phyloP scores from a whole-genome alignment of 2,329 filamentous ascomycete genomes.

The Aspergillus niger region DNA sequence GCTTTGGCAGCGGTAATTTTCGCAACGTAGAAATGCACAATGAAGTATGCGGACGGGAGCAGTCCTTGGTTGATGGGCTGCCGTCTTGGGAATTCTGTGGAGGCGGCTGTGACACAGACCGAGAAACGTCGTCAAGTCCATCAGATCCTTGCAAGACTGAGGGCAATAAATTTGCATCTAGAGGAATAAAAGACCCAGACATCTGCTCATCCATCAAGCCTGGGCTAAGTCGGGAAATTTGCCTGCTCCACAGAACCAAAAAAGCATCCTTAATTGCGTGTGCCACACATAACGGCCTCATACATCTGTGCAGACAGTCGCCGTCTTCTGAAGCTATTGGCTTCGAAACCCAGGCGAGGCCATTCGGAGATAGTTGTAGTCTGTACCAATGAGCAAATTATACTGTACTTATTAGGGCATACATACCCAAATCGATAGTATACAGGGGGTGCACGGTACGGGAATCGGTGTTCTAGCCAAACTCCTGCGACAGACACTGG shows the following conservation, averaged over 20 bases:
- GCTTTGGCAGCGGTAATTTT: slow-evolving; percentile 36
- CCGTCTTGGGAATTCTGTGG: slow-evolving; percentile 18
- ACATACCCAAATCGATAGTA: slow-evolving; percentile 63
- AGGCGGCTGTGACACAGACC: slow-evolving; percentile 21
- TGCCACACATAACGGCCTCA: slow-evolving; percentile 35
- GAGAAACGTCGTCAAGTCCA: slow-evolving; percentile 21
- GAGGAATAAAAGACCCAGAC: slow-evolving; percentile 17
- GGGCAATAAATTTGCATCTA: slow-evolving; percentile 14
- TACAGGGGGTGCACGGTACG: slow-evolving; percentile 59
- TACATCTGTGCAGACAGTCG: slow-evolving; percentile 31
- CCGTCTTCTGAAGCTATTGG: slow-evolving; percentile 34
- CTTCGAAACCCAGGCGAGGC: slow-evolving; percentile 31
- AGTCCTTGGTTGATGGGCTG: slow-evolving; percentile 18
- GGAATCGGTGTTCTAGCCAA: slow-evolving; percentile 66
- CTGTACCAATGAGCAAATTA: slow-evolving; percentile 23
- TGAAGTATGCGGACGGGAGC: slow-evolving; percentile 28
- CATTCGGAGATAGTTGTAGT: slow-evolving; percentile 29
- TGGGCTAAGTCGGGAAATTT: slow-evolving; percentile 29
- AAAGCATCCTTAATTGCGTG: slow-evolving; percentile 39
- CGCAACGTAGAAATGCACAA: slow-evolving; percentile 35
- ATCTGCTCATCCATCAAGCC: slow-evolving; percentile 15
- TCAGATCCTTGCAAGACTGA: slow-evolving; percentile 20
- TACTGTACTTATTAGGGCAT: not conserved
- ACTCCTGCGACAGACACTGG: slow-evolving; percentile 53
- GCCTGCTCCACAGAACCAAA: slow-evolving; percentile 30